Evolutionary conservation across 805 yeast genomes (phyloP), one percentile per base, ranked within the genome.

Genomic region (Kodamaea laetipori): DNA sequence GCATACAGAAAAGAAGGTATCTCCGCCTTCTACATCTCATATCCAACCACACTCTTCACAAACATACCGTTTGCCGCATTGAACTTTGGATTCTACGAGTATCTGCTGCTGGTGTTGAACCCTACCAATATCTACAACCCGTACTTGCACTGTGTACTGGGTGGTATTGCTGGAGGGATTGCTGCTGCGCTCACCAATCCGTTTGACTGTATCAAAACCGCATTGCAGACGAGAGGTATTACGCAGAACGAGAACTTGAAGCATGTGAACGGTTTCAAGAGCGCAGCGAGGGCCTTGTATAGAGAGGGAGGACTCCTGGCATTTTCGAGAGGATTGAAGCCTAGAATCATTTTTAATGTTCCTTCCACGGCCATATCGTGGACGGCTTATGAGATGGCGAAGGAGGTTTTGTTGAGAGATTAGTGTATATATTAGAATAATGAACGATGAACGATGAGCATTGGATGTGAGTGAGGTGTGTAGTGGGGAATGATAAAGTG

Each of bases 341-440:
- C 99, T 36, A 81, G 99, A 65, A 82, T 94, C 44, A 82, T 92
- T 24, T 86, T 94, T 52, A 90, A 90, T 64, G 90, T 92, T 61
- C 99, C 99, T 16, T 82, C 95, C 36, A 92, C 98, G 6, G 98
- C 98, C 15, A 90, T 92, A 49, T 83, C 95, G 51, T 92, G 98
- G 98, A 92, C 98, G 1, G 88, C 96, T 19, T 92, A 92, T 65
- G 99, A 92, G 64, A 87, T 90, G 92, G 97, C 97, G 34, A 92
- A 92, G 67, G 83, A 80, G 52, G 74, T 84, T 51, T 65, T 83
- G 56, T 60, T 77, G 33, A 60, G 54, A 45, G 43, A 44, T 16
- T 47, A 34, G 28, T 21, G 37, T 32, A 31, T 33, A 43, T 43
- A 38, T 21, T 38, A 18, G 38, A 43, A 37, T 37, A 42, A 30